A percentile compares a stretch with the other conserved stretches of the same genome.
phyloP scores from a whole-genome alignment of 75 land plant species.

The Sequoiadendron giganteum region DNA sequence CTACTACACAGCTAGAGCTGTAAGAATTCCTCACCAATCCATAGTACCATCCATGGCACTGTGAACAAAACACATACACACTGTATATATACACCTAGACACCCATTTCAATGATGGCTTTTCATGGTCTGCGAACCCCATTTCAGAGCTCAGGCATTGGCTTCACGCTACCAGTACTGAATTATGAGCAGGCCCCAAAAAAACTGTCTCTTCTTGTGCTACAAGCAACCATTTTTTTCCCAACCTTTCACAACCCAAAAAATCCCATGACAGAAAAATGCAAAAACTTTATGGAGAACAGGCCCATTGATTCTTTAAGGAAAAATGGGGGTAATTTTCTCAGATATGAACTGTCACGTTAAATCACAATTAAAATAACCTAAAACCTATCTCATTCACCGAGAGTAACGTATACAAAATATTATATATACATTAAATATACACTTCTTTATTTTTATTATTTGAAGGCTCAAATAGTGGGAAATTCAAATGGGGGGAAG shows the following conservation, averaged over 20 bases:
- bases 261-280: not conserved
- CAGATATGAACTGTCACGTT: not conserved
- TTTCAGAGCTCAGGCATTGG: not conserved
- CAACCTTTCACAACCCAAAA: too few relatives aligned
- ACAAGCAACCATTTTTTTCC: not conserved
- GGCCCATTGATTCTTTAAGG: not conserved
- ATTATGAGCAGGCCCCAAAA: not conserved
- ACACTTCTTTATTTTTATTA: not conserved
- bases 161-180: conserved; percentile 5
- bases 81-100: conserved; percentile 2
- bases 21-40: not conserved
- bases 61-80: not conserved
- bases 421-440: not conserved
- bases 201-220: conserved; percentile 1
- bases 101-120: not conserved
- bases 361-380: not conserved
- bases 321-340: not conserved
- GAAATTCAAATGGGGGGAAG: not conserved
- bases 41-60: not conserved
- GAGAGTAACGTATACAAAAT: not conserved
- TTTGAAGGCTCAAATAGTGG: not conserved
- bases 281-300: not conserved
- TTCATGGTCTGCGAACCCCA: not conserved
- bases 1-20: not conserved
- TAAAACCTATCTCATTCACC: not conserved